These are phyloP conservation scores for Calendula officinalis DNA, from an alignment of 129 eudicot genomes.

Conservation along the genomic window DNA sequence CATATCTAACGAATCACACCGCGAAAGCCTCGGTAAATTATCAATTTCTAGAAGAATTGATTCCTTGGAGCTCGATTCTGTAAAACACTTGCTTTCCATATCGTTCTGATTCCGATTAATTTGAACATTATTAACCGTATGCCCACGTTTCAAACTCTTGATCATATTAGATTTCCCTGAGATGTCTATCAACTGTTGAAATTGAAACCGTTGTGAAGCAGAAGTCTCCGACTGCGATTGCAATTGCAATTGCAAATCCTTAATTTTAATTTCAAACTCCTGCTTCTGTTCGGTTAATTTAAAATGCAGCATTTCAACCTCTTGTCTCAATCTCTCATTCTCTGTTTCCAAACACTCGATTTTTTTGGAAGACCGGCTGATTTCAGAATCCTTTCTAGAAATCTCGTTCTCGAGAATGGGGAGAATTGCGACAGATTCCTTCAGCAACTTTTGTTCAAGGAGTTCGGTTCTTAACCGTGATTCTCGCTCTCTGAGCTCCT, in stretches of 20 bases:
- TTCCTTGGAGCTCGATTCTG: conserved; percentile 31
- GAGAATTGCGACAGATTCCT: conserved; percentile 65
- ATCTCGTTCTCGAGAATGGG: conserved; percentile 73
- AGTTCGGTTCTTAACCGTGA: conserved; percentile 66
- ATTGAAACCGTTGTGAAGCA: conserved; percentile 48
- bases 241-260: conserved; percentile 25
- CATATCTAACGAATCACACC: conserved; percentile 50
- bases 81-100: conserved; percentile 10
- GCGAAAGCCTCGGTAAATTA: conserved; percentile 34
- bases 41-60: conserved; percentile 27
- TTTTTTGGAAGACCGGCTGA: conserved; percentile 25
- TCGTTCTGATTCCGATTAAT: conserved; percentile 15
- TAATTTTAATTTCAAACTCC: conserved; percentile 41
- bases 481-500: conserved; percentile 67
- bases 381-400: conserved; percentile 40
- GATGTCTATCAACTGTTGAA: conserved; percentile 42
- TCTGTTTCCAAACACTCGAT: conserved; percentile 61
- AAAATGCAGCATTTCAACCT: conserved; percentile 56
- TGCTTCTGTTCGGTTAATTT: conserved; percentile 46
- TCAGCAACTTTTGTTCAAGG: conserved; percentile 66
- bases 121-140: conserved; percentile 19
- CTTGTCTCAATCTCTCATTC: conserved; percentile 55
- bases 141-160: conserved; percentile 43
- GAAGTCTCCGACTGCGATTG: not conserved
- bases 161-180: conserved; percentile 37